A percentile compares a stretch with the other conserved stretches of the same genome.
These are phyloP conservation scores for Solanum etuberosum DNA, from an alignment of 257 asterid genomes.

Conservation along the genomic window DNA sequence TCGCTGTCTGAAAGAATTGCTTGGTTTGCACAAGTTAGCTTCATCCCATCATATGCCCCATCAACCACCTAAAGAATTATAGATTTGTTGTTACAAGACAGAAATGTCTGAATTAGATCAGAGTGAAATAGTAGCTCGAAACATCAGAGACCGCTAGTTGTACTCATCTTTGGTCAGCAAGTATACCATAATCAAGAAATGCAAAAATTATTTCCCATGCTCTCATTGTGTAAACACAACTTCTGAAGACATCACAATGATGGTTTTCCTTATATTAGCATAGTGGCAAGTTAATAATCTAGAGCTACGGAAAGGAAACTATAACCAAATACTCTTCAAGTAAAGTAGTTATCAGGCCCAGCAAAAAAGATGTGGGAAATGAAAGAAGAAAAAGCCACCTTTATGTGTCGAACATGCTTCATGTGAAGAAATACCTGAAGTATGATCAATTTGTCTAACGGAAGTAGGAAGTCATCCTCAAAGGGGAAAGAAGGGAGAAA, in stretches of 20 bases:
- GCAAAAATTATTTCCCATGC: neutral
- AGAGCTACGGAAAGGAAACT: neutral
- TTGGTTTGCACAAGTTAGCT: constrained; percentile 65
- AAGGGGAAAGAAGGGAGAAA: neutral
- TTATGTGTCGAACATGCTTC: neutral
- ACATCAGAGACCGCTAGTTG: neutral
- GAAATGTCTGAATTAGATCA: neutral
- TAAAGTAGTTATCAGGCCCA: neutral
- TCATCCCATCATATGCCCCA: constrained; percentile 76
- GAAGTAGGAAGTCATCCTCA: neutral
- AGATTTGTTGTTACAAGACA: neutral
- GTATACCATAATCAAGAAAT: neutral
- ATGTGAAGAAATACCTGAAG: neutral
- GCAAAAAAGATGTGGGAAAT: neutral
- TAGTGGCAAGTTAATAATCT: neutral
- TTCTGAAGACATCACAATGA: neutral
- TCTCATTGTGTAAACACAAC: neutral
- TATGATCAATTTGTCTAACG: neutral
- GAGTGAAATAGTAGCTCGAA: neutral
- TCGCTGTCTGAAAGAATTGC: constrained; percentile 68
- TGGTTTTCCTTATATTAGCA: neutral
- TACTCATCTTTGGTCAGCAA: neutral
- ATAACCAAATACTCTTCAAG: neutral
- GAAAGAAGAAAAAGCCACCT: neutral
- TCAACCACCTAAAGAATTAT: constrained; percentile 53